Base-by-base conservation (phyloP, 1,139 yeast species). In the Hyphopichia wangnamkhiaoensis region DNA sequence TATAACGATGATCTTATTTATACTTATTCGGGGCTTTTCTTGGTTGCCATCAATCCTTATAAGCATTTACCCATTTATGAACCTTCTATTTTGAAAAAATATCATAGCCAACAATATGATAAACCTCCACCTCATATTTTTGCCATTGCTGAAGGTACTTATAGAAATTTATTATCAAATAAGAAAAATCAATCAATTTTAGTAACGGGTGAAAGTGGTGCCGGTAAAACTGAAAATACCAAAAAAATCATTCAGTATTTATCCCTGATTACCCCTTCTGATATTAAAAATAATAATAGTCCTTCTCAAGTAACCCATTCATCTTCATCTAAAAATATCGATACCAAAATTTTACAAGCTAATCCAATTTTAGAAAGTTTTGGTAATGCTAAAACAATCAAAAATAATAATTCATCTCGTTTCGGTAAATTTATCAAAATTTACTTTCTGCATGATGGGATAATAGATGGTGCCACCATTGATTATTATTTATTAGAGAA, bases 181-280 rank as follows among this genome's bases (percentile, higher is more conserved):
- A 75, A 70, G 37, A 83, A 82, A 53, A 86, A 91, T 61, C 98
- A 94, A 63, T 83, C 95, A 13, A 89, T 94, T 38, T 70, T 94
- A 39, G 98, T 94, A 10, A 94, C 98, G 1, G 99, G 99, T 45
- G 99, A 94, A 59, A 86, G 96, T 21, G 99, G 98, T 45, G 98
- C 98, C 0, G 98, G 98, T 41, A 93, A 93, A 60, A 93, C 98
- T 0, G 98, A 93, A 64, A 93, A 89, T 52, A 93, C 98, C n/a
- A 93, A 93, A 61, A 89, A 87, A 55, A 91, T 93, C 43, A 86
- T 94, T 48, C 98, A 91, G 60, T 93, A 90, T 61, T 72, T 94
- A 41, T 89, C 97, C 0, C 82, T 91, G 5, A 82, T 89, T 30
- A 81, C 93, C 1, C 50, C 55, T 10, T 34, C 27, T 13, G 34